phyloP scores from a whole-genome alignment of 441 rosid species.

The Dalechampia spathulata region DNA sequence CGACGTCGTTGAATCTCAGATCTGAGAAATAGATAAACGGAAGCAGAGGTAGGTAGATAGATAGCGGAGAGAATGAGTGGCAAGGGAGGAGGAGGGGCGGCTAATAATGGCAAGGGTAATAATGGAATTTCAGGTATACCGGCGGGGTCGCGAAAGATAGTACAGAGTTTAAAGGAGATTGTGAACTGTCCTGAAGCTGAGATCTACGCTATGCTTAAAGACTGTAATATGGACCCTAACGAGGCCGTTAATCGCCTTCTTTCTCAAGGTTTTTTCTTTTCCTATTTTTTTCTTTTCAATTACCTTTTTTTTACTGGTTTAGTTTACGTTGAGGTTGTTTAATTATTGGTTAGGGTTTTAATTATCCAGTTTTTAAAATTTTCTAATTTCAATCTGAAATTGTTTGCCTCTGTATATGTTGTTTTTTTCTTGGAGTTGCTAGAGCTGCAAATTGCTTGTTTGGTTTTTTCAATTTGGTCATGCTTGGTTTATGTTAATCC shows the following conservation, averaged over 20 bases:
- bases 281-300: background rate
- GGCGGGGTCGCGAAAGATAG: constrained; percentile 71
- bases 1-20: constrained; percentile 25
- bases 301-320: background rate
- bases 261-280: constrained; percentile 75
- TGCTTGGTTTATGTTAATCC: no score
- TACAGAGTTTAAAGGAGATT: constrained; percentile 93
- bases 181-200: constrained; percentile 81
- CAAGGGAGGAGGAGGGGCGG: constrained; percentile 45
- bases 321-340: background rate
- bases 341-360: no score
- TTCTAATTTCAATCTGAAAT: no score
- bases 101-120: constrained; percentile 35
- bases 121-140: constrained; percentile 66
- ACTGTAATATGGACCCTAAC: constrained; percentile 98
- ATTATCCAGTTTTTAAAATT: no score
- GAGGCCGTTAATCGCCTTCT: constrained; percentile 96
- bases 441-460: no score
- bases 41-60: no score
- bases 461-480: no score
- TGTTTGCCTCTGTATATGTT: no score
- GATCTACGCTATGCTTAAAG: constrained; percentile 95
- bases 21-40: constrained; percentile 29
- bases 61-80: constrained; percentile 45
- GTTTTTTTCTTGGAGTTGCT: no score